phyloP scores from a whole-genome alignment of 2,329 filamentous ascomycete species.

The Leptographium lundbergii region DNA sequence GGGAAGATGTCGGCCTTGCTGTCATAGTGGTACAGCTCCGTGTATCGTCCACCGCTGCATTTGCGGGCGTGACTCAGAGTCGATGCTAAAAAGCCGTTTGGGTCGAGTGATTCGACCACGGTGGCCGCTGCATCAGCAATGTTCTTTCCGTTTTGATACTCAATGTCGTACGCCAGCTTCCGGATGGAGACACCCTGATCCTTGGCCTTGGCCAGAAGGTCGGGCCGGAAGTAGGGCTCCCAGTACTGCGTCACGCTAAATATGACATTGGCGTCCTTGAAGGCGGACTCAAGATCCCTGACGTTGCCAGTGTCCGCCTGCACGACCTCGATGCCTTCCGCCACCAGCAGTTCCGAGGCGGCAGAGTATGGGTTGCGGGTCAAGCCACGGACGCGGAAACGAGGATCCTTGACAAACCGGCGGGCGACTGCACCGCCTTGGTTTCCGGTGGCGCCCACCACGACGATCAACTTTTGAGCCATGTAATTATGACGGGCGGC shows the following conservation, averaged over 20 bases:
- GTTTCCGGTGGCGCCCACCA: conserved; percentile 35
- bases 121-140: conserved; percentile 39
- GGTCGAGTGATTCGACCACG: conserved; percentile 38
- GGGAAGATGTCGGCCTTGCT: conserved; percentile 39
- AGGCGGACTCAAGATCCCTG: conserved; percentile 25
- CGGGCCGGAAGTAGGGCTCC: conserved; percentile 33
- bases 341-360: conserved; percentile 26
- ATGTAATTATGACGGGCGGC: not conserved
- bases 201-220: conserved; percentile 25
- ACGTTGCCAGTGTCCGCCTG: conserved; percentile 30
- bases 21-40: conserved; percentile 40
- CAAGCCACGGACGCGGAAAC: conserved; percentile 32
- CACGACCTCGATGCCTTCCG: conserved; percentile 30
- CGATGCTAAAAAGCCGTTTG: conserved; percentile 30
- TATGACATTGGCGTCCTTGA: conserved; percentile 33
- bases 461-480: conserved; percentile 25
- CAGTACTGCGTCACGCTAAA: conserved; percentile 45
- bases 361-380: conserved; percentile 31
- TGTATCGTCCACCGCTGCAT: conserved; percentile 30
- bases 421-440: conserved; percentile 41
- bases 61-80: conserved; percentile 35
- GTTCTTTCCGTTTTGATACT: conserved; percentile 39
- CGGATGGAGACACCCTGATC: conserved; percentile 27
- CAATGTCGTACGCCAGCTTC: conserved; percentile 32
- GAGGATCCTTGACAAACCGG: conserved; percentile 26